These are phyloP conservation scores for Purshia tridentata DNA, from an alignment of 306 rosid genomes.

Conservation along the genomic window DNA sequence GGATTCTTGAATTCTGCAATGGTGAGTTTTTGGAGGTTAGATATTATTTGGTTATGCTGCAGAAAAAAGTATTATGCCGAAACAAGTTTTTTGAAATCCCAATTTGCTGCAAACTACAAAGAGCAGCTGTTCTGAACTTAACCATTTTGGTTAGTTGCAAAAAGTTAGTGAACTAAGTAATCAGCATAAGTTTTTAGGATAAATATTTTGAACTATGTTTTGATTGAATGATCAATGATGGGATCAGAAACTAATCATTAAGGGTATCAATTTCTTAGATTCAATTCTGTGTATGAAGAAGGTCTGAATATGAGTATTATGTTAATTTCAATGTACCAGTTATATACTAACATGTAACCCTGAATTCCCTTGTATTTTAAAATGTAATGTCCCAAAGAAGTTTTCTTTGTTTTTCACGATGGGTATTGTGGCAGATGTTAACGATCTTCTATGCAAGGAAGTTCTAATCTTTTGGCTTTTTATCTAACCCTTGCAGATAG, in stretches of 20 bases:
- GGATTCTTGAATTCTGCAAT: constrained; percentile 84
- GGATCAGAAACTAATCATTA: neutral
- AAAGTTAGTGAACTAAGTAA: neutral
- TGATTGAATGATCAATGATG: neutral
- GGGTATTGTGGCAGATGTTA: neutral
- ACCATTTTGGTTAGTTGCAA: neutral
- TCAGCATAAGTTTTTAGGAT: neutral
- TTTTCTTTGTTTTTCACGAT: neutral
- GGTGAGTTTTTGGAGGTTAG: constrained; percentile 43
- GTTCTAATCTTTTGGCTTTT: constrained; percentile 35
- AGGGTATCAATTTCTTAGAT: neutral
- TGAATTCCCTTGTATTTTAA: neutral
- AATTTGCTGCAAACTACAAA: neutral
- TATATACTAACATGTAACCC: neutral
- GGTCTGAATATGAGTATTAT: neutral
- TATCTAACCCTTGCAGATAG: constrained; percentile 55
- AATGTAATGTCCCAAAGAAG: neutral
- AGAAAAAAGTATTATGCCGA: neutral
- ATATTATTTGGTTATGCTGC: neutral
- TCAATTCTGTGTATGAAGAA: neutral
- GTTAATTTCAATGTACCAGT: neutral
- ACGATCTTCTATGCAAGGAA: constrained; percentile 5
- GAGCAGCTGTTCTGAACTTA: neutral
- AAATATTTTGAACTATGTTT: neutral
- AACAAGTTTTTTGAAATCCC: neutral